Base-by-base conservation (phyloP, 108 stramenopile species). In the Stephanodiscus triporus region DNA sequence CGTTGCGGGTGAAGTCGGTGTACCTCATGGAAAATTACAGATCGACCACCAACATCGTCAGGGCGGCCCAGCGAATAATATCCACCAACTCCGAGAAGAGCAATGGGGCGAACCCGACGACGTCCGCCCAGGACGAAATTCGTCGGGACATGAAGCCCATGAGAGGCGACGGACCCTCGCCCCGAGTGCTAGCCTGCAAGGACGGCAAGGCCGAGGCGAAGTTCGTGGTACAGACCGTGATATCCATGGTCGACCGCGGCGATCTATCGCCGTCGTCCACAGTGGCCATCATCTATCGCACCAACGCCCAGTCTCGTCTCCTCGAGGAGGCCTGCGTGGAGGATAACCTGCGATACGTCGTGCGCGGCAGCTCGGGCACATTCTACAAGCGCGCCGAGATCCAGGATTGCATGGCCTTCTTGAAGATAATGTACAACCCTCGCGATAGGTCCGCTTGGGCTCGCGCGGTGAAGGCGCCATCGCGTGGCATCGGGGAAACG, bases 311-410 rank as follows among this genome's bases (percentile, higher is more conserved):
- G 69, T 92, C 91, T 20, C 87, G 95, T 7, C 73, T 88, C 6
- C 65, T 97, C 49, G 97, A 97, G 68, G 92, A 94, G 70, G 92
- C 90, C n/a, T 94, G 92, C 77, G 92, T 94, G 23, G 60, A 81
- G 36, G 63, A 86, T 9, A 89, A 88, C 72, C 66, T 93, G 7
- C 83, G 87, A 24, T 93, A 93, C 53, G 84, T 91, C 2, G 86
- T 93, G 10, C 75, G 88, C 54, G 92, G 92, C 24, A 76, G 80
- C 0, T 77, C 89, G n/a, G 87, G 87, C 16, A 82, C 87, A 0
- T 93, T 93, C 50, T 93, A 93, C 78, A 85, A 85, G 49, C 87
- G 92, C 26, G 76, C 84, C 30, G 92, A 93, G 64, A 85, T 93
- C 40, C 88, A 88, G 61, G 92, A 91, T 64, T 88, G 88, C 70